phyloP scores from a whole-genome alignment of 108 stramenopile species.

The Conticribra weissflogii region DNA sequence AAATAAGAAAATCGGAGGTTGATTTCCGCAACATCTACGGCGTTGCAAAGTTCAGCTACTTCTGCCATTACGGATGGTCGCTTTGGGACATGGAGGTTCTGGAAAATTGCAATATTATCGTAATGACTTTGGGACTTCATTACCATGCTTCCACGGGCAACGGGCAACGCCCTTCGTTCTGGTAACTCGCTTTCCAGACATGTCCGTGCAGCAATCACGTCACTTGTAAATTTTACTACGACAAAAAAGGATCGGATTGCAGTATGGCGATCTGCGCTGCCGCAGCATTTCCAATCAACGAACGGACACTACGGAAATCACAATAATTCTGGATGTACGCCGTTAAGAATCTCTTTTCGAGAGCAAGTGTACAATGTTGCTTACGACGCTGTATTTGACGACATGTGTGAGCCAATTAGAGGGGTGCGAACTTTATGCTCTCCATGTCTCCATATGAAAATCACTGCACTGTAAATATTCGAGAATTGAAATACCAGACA shows the following conservation, averaged over 20 bases:
- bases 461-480: constrained; percentile 5
- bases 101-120: constrained; percentile 19
- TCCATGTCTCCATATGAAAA: neutral
- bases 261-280: constrained; percentile 25
- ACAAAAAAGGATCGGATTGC: constrained; percentile 11
- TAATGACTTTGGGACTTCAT: constrained; percentile 29
- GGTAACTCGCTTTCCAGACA: constrained; percentile 1
- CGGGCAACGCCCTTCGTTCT: neutral
- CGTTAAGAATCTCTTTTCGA: neutral
- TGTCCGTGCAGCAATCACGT: constrained; percentile 14
- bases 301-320: constrained; percentile 4
- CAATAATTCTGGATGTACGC: neutral
- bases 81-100: constrained; percentile 19
- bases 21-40: neutral
- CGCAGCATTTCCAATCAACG: constrained; percentile 20
- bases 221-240: constrained; percentile 10
- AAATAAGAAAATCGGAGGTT: constrained; percentile 9
- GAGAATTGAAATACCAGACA: constrained; percentile 2
- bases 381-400: constrained; percentile 12
- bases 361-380: constrained; percentile 13
- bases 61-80: constrained; percentile 22
- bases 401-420: constrained; percentile 5
- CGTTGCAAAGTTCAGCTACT: neutral
- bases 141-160: constrained; percentile 7
- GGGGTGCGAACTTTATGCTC: neutral